These are phyloP conservation scores for Entelexis paramagnoliae DNA, from an alignment of 1,139 yeast species.

Conservation along the genomic window DNA sequence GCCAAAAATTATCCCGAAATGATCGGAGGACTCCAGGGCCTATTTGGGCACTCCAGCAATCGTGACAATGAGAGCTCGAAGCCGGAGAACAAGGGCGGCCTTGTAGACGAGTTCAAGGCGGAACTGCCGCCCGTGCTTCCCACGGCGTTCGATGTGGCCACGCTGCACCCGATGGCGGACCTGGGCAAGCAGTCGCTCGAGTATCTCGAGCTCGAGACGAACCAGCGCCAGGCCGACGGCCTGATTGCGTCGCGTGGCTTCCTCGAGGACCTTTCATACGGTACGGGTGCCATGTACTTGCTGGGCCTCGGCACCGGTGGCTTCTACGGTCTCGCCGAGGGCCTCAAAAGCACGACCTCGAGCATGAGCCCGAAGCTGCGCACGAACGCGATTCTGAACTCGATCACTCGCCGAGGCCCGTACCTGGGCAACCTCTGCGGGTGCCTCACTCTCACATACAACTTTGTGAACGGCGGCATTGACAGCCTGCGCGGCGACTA, in stretches of 20 bases:
- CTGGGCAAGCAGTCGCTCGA: slow-evolving; percentile 78
- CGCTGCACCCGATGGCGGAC: slow-evolving; percentile 90
- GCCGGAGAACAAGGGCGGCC: neutral
- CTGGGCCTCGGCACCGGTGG: slow-evolving; percentile 81
- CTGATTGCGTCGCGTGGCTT: slow-evolving; percentile 90
- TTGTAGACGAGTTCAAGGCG: slow-evolving; percentile 3
- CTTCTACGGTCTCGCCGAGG: slow-evolving; percentile 76
- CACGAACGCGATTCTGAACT: slow-evolving; percentile 80
- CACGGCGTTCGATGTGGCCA: slow-evolving; percentile 60
- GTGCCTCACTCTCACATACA: slow-evolving; percentile 80
- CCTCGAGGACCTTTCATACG: slow-evolving; percentile 95
- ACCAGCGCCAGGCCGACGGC: slow-evolving; percentile 48
- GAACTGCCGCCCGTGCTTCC: slow-evolving; percentile 34
- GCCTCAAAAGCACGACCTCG: slow-evolving; percentile 63
- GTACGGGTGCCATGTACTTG: slow-evolving; percentile 90
- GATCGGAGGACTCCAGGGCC: slow-evolving; percentile 7
- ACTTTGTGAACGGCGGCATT: slow-evolving; percentile 67
- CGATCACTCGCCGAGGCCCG: slow-evolving; percentile 91
- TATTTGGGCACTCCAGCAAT: neutral
- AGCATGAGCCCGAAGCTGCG: slow-evolving; percentile 66
- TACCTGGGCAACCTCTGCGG: slow-evolving; percentile 92
- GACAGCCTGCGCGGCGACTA: slow-evolving; percentile 68
- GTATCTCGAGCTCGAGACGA: slow-evolving; percentile 72
- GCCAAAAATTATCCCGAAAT: slow-evolving; percentile 2
- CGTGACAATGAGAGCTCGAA: neutral